Evolutionary conservation across 257 asterid species (phyloP), one percentile per base, ranked within the genome.

Genomic region (Knoxia roxburghii): DNA sequence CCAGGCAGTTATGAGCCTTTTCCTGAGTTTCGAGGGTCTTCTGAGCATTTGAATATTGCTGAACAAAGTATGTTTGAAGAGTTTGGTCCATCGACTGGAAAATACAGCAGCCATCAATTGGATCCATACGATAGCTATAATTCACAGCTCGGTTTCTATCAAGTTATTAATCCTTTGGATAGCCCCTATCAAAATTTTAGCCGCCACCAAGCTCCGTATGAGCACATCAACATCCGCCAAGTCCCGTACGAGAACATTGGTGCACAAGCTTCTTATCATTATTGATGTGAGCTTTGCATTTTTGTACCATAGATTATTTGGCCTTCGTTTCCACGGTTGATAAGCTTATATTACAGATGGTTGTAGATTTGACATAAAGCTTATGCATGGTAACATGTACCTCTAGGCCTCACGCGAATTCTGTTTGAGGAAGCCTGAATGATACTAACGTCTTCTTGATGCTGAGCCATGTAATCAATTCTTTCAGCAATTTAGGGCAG

Each of bases 231-330:
- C 59, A 21, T 70, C 3, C 82, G 65, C 67, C 83, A 75, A 39
- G 80, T 64, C 40, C 72, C 88, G 20, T 81, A 82, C 53, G 80
- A 71, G 50, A 82, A 73, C 61, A 40, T 65, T n/a, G 73, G 81
- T 68, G 64, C 81, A 41, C 84, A 84, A 61, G 87, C 83, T 69
- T 83, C 88, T 74, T 81, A 76, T 75, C 76, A 24, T 27, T 80
- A 82, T 71, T 85, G 83, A 83, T 59, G 48, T 78, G 54, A 69
- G 29, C 45, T 68, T 71, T 54, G 67, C 62, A 69, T 11, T 65
- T 46, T 50, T 77, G 87, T 85, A 82, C 69, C 59, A 70, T 78
- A 71, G 64, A 15, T 54, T 45, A 9, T 24, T 26, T 61, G 17
- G 20, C 12, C 43, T 56, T 53, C 17, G 65, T 43, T 55, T 53